Evolutionary conservation across 108 stramenopile genomes (phyloP), one percentile per base, ranked within the genome.

Genomic region (Pseudonitzschia delicatissima): DNA sequence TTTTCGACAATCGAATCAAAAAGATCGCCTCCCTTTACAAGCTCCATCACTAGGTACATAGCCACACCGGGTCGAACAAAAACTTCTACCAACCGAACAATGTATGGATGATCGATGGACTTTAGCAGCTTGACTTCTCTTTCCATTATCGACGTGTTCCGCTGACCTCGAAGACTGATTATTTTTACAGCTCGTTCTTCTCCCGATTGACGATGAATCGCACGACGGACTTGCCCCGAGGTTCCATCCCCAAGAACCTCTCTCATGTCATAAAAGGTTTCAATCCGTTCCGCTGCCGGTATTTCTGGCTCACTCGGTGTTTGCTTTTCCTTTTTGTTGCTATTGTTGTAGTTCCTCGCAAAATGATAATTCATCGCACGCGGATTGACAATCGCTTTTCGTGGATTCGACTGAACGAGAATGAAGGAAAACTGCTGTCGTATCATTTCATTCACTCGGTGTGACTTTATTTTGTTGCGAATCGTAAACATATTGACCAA

Each of bases 121-220:
- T 85, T 80, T 32, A 96, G 78, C 52, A 98, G 84, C 36, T 80
- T 79, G 18, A 93, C 96, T 77, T 96, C 96, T 17, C 67, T 35
- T 18, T 76, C 60, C 39, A 64, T 65, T 29, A 55, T 55, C 0
- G 29, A 25, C 18, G 31, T 0, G 45, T 83, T 60, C 7, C 69
- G 29, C 2, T 68, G 42, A n/a, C 66, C 68, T 4, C 77, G 71
- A 26, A 89, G 77, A 50, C 87, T 74, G 52, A 98, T 94, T 20
- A 96, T 84, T 74, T 98, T 98, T 53, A 98, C 92, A 9, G 97
- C 97, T 45, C 74, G 81, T 67, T 91, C 79, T 45, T 87, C 62
- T 48, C 96, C 96, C 0, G 91, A 93, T 7, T 77, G 77, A 32
- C 91, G 81, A 69, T 94, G 79, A 68, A 94, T 92, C 23, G 92